Base-by-base conservation (phyloP, 768 basidiomycete species). In the Termitomyces sp. region DNA sequence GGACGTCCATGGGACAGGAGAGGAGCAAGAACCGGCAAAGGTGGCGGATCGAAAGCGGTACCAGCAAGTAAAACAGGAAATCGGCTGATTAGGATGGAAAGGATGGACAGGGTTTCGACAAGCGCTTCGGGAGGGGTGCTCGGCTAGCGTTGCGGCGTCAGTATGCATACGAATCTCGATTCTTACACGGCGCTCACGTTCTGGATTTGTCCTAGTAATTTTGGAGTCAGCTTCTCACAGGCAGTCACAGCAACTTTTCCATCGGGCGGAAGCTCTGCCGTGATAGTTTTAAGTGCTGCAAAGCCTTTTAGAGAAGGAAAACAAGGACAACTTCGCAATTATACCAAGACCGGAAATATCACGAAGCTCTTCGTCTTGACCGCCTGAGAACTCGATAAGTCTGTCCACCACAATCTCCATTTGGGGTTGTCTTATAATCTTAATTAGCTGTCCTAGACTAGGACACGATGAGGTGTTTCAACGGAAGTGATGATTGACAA, bases 321-420 rank as follows among this genome's bases (percentile, higher is more conserved):
- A 5, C n/a, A 22, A n/a, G 8, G 26, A 52, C 9, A 50, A 55
- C 56, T 51, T 14, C 50, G 33, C 47, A 30, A 40, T 62, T 80
- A 57, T 52, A 97, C 95, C 96, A 55, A 98, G 82, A 45, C 88
- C 88, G 9, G 95, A 93, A 55, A 99, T 94, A 74, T 98, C 95
- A 58, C 97, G 79, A 53, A 96, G 75, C 64, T 97, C 94, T 65
- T 98, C 95, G 54, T 98, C 94, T 67, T 90, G 85, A 24, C 89
- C 87, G 20, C 84, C 82, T 0, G 92, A 92, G 65, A 90, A 91
- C 52, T 87, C 84, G 62, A 96, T 90, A 51, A 99, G 80, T 63
- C 87, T 89, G 70, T 98, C 93, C 50, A 98, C 87, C 26, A 97
- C 91, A 50, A 82, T 74, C 65, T 91, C 87, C 84, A 96, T 87